These are phyloP conservation scores for Tylopilus orsonianus DNA, from an alignment of 1,284 basidiomycete genomes.

Conservation along the genomic window DNA sequence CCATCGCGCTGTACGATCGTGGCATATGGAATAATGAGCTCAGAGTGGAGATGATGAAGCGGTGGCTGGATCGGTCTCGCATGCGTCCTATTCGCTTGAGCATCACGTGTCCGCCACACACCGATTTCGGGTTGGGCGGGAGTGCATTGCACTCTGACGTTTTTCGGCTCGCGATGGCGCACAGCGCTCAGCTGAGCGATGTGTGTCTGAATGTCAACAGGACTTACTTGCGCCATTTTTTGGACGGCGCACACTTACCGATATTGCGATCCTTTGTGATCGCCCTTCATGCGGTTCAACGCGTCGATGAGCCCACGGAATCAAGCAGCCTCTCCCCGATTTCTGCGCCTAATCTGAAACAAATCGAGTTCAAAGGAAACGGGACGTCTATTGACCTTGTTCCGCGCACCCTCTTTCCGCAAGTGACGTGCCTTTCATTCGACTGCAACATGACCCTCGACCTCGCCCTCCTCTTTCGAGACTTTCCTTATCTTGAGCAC, in stretches of 20 bases:
- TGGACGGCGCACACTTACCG: constrained; percentile 13
- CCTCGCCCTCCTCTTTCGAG: constrained; percentile 18
- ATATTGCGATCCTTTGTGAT: constrained; percentile 20
- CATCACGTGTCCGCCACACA: constrained; percentile 20
- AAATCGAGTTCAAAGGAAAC: constrained; percentile 18
- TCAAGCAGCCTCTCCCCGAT: not conserved
- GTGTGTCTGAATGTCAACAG: constrained; percentile 19
- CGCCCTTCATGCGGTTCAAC: constrained; percentile 16
- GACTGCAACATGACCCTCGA: constrained; percentile 21
- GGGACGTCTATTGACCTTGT: constrained; percentile 16
- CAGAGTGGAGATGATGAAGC: constrained; percentile 26
- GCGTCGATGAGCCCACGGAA: constrained; percentile 5
- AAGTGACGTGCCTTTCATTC: constrained; percentile 28
- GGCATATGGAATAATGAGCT: constrained; percentile 32
- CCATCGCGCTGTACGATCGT: constrained; percentile 26
- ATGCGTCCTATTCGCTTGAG: constrained; percentile 27
- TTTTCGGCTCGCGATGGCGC: constrained; percentile 23
- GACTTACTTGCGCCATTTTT: constrained; percentile 23
- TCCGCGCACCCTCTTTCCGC: constrained; percentile 17
- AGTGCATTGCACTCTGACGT: constrained; percentile 17
- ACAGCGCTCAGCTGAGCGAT: constrained; percentile 22
- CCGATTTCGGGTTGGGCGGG: constrained; percentile 20
- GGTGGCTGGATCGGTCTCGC: constrained; percentile 23
- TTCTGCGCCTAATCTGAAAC: constrained; percentile 19
- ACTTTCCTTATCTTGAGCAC: constrained; percentile 17